These are phyloP conservation scores for Sclerotinia minor DNA, from an alignment of 2,329 filamentous ascomycete species.

Conservation along the genomic window DNA sequence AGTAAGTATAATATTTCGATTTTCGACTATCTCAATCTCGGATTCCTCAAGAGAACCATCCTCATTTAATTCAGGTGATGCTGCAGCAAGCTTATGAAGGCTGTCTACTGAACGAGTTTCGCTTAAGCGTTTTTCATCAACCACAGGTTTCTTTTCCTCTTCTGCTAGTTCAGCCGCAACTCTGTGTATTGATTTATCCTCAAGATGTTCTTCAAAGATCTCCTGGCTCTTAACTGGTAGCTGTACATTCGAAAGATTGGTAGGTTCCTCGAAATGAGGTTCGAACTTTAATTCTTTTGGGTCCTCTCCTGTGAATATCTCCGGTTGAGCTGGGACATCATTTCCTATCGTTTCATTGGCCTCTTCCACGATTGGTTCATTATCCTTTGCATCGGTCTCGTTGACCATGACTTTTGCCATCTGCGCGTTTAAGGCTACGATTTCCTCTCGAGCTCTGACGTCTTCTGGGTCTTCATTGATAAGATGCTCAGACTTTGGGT, in stretches of 20 bases:
- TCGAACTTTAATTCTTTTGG: not conserved
- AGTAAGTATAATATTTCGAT: too few species aligned
- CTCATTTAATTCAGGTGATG: not conserved
- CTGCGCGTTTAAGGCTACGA: slow-evolving; percentile 1
- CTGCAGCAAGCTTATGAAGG: too few species aligned
- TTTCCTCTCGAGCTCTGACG: slow-evolving; percentile 1
- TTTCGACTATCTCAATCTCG: fast-evolving
- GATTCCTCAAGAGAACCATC: not conserved
- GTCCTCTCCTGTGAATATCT: not conserved
- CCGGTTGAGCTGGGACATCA: not conserved
- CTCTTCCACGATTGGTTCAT: not conserved
- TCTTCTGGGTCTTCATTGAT: slow-evolving; percentile 13
- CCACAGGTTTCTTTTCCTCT: too few species aligned
- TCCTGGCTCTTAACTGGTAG: not conserved
- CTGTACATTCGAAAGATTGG: not conserved
- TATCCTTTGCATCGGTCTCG: not conserved
- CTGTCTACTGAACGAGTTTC: not conserved
- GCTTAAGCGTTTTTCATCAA: not conserved
- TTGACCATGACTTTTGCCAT: not conserved
- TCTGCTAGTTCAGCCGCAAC: not conserved
- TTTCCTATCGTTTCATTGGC: not conserved
- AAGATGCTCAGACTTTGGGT: not conserved
- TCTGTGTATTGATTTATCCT: not conserved
- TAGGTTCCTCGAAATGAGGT: not conserved
- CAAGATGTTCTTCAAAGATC: not conserved